A percentile compares a stretch with the other conserved stretches of the same genome.
phyloP scores from a whole-genome alignment of 2,329 filamentous ascomycete species.

The Pseudogymnoascus sp. region DNA sequence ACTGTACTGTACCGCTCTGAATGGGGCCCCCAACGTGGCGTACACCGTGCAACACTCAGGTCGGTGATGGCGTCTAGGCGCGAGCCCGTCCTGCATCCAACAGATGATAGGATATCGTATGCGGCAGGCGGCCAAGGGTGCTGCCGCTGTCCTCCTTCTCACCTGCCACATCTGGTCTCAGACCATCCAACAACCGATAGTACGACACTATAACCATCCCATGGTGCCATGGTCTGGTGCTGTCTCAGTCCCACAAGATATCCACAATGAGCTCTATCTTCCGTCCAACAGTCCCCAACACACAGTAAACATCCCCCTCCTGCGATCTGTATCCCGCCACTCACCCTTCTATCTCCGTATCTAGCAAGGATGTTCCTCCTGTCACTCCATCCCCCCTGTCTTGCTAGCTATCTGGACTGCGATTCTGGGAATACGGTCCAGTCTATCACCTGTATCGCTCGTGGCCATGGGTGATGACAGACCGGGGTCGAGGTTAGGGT shows the following conservation, averaged over 20 bases:
- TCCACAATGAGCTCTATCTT: background rate
- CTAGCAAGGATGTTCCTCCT: background rate
- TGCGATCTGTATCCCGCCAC: background rate
- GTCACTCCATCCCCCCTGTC: background rate
- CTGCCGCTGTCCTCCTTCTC: background rate
- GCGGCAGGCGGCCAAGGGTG: background rate
- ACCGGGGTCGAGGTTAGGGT: background rate
- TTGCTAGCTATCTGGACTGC: constrained; percentile 3
- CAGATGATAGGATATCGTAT: background rate
- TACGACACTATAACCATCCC: background rate
- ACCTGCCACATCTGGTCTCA: background rate
- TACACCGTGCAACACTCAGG: background rate
- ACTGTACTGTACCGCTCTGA: background rate
- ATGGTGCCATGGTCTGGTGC: background rate
- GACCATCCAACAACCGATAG: background rate
- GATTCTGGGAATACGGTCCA: background rate
- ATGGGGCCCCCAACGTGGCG: background rate
- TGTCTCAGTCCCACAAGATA: background rate
- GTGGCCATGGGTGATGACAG: constrained; percentile 1
- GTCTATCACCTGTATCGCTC: background rate
- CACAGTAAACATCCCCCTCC: background rate
- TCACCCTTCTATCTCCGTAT: background rate
- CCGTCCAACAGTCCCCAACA: background rate
- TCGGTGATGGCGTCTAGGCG: background rate
- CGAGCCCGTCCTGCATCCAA: background rate